phyloP scores from a whole-genome alignment of 495 filamentous ascomycete genomes.

The Neohortaea acidophila region DNA sequence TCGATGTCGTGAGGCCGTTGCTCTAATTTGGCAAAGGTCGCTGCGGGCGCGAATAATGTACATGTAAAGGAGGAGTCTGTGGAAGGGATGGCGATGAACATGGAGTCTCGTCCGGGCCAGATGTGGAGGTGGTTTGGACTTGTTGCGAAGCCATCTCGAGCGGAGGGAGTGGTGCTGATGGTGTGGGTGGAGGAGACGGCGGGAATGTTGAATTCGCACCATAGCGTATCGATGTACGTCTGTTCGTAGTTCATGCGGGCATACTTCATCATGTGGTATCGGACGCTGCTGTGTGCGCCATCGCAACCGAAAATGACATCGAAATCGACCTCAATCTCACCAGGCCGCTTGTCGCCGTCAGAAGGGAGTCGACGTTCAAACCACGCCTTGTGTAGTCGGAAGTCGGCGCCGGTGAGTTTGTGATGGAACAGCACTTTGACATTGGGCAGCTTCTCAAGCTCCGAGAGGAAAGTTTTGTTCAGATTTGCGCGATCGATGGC shows the following conservation, averaged over 20 bases:
- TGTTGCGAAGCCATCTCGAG: constrained; percentile 51
- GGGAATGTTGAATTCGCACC: constrained; percentile 88
- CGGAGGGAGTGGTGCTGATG: constrained; percentile 20
- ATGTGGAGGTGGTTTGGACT: constrained; percentile 91
- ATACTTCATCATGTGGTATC: constrained; percentile 91
- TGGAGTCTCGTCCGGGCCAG: constrained; percentile 81
- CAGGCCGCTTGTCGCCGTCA: constrained; percentile 7
- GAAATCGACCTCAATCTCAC: constrained; percentile 61
- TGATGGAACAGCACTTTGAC: constrained; percentile 85
- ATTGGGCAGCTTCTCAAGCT: constrained; percentile 65
- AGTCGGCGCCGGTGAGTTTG: constrained; percentile 77
- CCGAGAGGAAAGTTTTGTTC: constrained; percentile 76
- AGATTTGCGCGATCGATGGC: constrained; percentile 63
- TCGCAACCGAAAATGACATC: constrained; percentile 93
- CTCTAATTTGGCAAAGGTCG: constrained; percentile 43
- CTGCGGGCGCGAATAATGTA: constrained; percentile 70
- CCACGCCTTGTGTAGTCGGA: constrained; percentile 65
- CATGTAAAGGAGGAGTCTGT: constrained; percentile 85
- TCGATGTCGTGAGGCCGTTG: constrained; percentile 40
- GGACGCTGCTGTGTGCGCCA: constrained; percentile 77
- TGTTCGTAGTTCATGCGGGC: constrained; percentile 79
- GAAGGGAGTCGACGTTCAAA: constrained; percentile 44
- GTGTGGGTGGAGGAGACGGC: constrained; percentile 20
- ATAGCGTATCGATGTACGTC: constrained; percentile 89
- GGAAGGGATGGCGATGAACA: constrained; percentile 96